phyloP scores from a whole-genome alignment of 208 protist genomes.

The Crithidia bombi region DNA sequence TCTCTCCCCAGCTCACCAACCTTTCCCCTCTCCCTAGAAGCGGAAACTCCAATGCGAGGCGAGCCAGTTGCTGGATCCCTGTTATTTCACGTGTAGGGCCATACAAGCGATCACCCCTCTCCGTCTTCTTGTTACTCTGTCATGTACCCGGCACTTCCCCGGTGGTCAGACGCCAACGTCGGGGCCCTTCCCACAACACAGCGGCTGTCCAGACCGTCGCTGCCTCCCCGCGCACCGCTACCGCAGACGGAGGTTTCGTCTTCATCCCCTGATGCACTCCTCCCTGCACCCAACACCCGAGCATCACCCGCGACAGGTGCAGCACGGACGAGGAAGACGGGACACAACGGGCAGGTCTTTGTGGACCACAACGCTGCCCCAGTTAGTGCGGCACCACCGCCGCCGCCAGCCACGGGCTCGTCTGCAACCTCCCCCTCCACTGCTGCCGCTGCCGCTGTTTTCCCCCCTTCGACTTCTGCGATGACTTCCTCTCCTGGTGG shows the following conservation, averaged over 20 bases:
- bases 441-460: not conserved
- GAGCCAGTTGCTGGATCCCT: not conserved
- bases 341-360: slow-evolving; percentile 20
- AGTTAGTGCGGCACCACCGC: not conserved
- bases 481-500: not conserved
- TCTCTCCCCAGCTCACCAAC: too few relatives aligned
- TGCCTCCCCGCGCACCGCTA: not conserved
- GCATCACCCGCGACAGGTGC: slow-evolving; percentile 1
- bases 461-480: not conserved
- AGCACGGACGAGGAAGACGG: slow-evolving; percentile 6
- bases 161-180: slow-evolving; percentile 11
- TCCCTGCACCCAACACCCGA: not conserved
- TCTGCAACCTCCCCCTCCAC: not conserved
- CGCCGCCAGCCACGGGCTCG: not conserved
- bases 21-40: too few relatives aligned
- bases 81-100: too few relatives aligned
- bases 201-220: not conserved
- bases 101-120: not conserved
- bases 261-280: not conserved
- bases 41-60: too few relatives aligned
- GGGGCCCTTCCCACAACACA: not conserved
- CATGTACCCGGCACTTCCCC: slow-evolving; percentile 32
- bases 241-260: not conserved
- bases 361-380: slow-evolving; percentile 26
- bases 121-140: not conserved